Conservation (phyloP, 768 basidiomycete genomes). For the Auriscalpium microsporum region DNA sequence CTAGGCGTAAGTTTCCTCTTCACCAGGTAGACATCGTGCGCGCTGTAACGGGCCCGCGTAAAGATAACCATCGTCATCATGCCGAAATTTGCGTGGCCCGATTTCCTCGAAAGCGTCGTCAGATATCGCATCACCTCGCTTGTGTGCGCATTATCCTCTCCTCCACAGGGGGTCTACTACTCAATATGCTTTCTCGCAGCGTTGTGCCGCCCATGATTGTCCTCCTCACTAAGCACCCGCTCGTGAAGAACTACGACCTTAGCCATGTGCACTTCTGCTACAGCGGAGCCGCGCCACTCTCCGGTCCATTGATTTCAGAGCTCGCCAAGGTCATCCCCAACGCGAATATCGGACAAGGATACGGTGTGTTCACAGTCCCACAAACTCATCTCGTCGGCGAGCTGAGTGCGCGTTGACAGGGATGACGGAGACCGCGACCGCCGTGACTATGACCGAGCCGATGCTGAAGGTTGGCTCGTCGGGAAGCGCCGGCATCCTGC, state of each 20-base stretch:
- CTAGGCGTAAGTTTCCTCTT: constrained; percentile 14
- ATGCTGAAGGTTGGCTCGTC: constrained; percentile 38
- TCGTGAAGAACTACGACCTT: constrained; percentile 23
- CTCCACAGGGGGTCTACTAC: not conserved
- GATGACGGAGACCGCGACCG: constrained; percentile 60
- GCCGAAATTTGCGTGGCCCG: constrained; percentile 25
- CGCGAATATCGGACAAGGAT: constrained; percentile 52
- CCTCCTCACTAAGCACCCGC: constrained; percentile 24
- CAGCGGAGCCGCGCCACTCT: constrained; percentile 29
- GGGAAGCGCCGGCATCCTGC: constrained; percentile 35
- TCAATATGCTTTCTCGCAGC: constrained; percentile 3
- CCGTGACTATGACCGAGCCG: constrained; percentile 41
- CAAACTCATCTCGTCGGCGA: not conserved
- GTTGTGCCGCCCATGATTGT: constrained; percentile 24
- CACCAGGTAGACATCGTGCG: not conserved
- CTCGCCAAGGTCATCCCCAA: constrained; percentile 43
- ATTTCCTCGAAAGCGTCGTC: constrained; percentile 26
- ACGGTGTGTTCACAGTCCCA: constrained; percentile 28
- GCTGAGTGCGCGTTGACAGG: constrained; percentile 28
- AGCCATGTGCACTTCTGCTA: constrained; percentile 18
- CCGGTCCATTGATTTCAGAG: constrained; percentile 27
- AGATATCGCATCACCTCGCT: constrained; percentile 23
- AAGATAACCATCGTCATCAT: constrained; percentile 26
- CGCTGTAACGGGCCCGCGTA: not conserved
- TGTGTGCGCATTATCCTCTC: not conserved